Percentiles rank a stretch among this genome's conserved stretches.
These are phyloP conservation scores for Aspergillus ustus DNA, from an alignment of 2,329 filamentous ascomycete species.

Conservation along the genomic window DNA sequence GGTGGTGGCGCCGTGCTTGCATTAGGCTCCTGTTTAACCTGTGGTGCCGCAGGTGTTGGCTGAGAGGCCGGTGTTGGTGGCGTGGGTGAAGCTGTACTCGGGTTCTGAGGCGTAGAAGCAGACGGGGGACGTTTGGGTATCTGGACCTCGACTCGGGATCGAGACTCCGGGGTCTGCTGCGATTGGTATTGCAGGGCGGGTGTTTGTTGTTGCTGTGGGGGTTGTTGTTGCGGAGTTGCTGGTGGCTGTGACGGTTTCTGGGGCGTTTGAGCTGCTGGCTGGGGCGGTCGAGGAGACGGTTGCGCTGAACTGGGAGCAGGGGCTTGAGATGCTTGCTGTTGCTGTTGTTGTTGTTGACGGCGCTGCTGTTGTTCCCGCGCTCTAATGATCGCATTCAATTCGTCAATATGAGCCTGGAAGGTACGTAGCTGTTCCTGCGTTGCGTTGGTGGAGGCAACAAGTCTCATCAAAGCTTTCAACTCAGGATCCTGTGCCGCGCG, in stretches of 20 bases:
- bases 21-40: conserved; percentile 38
- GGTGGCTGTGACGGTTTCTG: conserved; percentile 18
- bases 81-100: conserved; percentile 15
- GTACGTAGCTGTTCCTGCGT: conserved; percentile 54
- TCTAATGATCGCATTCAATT: conserved; percentile 55
- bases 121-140: conserved; percentile 20
- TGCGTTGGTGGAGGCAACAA: conserved; percentile 55
- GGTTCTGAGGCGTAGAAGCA: conserved; percentile 5
- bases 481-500: conserved; percentile 54
- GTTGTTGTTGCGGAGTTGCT: conserved; percentile 14
- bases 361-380: conserved; percentile 48
- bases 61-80: conserved; percentile 26
- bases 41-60: conserved; percentile 19
- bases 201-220: conserved; percentile 22
- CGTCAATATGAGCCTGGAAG: conserved; percentile 57
- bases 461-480: conserved; percentile 55
- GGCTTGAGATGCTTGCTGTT: conserved; percentile 35
- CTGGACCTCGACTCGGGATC: conserved; percentile 29
- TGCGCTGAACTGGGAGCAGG: conserved; percentile 26
- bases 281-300: conserved; percentile 23
- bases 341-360: conserved; percentile 35
- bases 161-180: conserved; percentile 18
- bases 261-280: conserved; percentile 18
- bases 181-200: conserved; percentile 15
- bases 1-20: conserved; percentile 12